Conservation (phyloP, 225 moss, liverwort and hornwort species). For the Asterella californica region DNA sequence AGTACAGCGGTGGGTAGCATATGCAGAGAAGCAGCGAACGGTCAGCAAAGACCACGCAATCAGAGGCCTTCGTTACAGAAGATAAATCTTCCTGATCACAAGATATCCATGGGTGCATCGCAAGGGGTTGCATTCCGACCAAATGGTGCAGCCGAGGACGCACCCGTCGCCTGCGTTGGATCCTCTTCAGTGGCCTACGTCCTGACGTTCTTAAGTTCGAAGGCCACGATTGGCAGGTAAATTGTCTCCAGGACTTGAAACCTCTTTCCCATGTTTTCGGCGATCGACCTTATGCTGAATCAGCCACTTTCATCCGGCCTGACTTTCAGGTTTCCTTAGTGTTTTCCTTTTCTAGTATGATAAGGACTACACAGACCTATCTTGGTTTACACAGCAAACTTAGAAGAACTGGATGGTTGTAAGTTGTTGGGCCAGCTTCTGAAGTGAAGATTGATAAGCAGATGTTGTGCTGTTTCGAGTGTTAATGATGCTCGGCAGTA, state of each 20-base stretch:
- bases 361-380: no score
- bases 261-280: neutral
- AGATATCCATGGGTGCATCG: neutral
- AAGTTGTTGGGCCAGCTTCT: no score
- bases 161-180: neutral
- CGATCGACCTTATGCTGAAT: no score
- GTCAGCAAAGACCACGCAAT: slow-evolving; percentile 26
- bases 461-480: no score
- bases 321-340: no score
- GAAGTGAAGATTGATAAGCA: no score
- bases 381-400: no score
- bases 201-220: neutral
- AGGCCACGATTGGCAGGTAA: neutral
- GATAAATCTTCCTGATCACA: neutral
- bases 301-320: no score
- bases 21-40: slow-evolving; percentile 29
- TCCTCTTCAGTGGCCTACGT: neutral
- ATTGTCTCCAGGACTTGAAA: neutral
- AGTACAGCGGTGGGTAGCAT: slow-evolving; percentile 25
- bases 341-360: no score
- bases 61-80: slow-evolving; percentile 24
- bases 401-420: no score
- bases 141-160: neutral
- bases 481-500: no score
- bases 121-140: neutral